Evolutionary conservation across 202 grass and related monocot species (phyloP), one percentile per base, ranked within the genome.

Genomic region (Saccharum hybrid): DNA sequence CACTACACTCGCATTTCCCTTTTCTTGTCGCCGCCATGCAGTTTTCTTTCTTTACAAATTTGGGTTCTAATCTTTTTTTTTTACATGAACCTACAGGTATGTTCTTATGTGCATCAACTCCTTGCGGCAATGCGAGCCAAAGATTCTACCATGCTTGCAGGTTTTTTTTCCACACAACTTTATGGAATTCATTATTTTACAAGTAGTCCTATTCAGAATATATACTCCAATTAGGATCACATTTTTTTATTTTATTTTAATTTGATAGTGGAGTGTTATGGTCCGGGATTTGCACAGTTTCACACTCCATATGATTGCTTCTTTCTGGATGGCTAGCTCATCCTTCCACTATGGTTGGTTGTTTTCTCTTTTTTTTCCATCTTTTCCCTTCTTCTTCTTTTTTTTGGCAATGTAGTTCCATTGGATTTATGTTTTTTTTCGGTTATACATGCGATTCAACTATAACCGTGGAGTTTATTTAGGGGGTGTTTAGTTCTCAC

Each of bases 31-130:
- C 16, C 23, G 16, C 19, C 22, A 12, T 66, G 66, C n/a, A 23
- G 10, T 48, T 82, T 15, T 4, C 0, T 51, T 71, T 67, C 8
- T 30, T 12, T 82, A 36, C 26, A 41, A 31, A 74, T 22, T 43
- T 74, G 0, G 36, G 15, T 13, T 7, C 18, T 83, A 7, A 84
- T 71, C 15, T n/a, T 84, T 88, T 83, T 81, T 8, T 10, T 70
- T 86, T 28, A 12, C 65, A 66, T 72, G 18, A 21, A 51, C 74
- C 65, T 84, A 49, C 67, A 94, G 88, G 49, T 94, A 94, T 66
- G 91, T 88, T 81, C 51, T 94, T 6, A 88, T 94, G 91, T 90
- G 91, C 80, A 94, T 94, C 34, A 71, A 74, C 68, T 94, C 90
- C 83, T 78, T 90, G 78, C 88, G 90, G 72, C 83, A 78, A 18